Evolutionary conservation across 2,329 filamentous ascomycete species (phyloP).

Genomic region (Stenocarpella maydis): DNA sequence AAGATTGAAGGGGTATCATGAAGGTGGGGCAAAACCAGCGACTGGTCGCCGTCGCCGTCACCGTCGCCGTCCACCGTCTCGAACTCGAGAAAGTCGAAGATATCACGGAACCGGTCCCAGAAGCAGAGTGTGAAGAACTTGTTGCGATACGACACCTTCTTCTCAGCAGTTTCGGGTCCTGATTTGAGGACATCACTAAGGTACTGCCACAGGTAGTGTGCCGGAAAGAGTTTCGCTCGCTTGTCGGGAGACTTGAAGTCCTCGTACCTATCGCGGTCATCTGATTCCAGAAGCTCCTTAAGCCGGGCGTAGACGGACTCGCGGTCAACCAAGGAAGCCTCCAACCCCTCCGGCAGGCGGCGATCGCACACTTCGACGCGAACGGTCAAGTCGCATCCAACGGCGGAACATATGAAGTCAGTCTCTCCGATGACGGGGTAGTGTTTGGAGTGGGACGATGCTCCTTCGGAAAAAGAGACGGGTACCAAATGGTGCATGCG

Average conservation of each 20-base stretch:
- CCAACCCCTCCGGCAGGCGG: conserved; percentile 53
- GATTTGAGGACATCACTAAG: conserved; percentile 31
- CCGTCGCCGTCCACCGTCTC: neutral
- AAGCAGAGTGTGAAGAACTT: conserved; percentile 35
- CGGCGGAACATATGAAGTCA: conserved; percentile 52
- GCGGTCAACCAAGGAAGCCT: conserved; percentile 55
- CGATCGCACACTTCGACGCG: conserved; percentile 59
- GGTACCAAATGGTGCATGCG: conserved; percentile 34
- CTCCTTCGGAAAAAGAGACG: neutral
- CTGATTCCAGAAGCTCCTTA: conserved; percentile 45
- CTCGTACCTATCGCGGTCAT: conserved; percentile 59
- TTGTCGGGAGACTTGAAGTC: conserved; percentile 46
- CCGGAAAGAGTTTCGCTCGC: conserved; percentile 30
- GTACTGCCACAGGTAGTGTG: conserved; percentile 34
- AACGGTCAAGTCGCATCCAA: conserved; percentile 52
- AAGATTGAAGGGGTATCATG: neutral
- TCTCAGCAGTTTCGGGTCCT: conserved; percentile 8
- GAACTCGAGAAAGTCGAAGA: conserved; percentile 31
- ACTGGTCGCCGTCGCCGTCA: conserved; percentile 18
- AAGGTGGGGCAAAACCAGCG: conserved; percentile 27
- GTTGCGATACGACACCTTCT: conserved; percentile 32
- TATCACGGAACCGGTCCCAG: conserved; percentile 17
- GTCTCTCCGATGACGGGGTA: conserved; percentile 50
- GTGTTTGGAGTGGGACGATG: conserved; percentile 43
- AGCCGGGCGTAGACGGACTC: conserved; percentile 53